Conservation (phyloP, 2,329 filamentous ascomycete genomes). For the Diaporthe nobilis region DNA sequence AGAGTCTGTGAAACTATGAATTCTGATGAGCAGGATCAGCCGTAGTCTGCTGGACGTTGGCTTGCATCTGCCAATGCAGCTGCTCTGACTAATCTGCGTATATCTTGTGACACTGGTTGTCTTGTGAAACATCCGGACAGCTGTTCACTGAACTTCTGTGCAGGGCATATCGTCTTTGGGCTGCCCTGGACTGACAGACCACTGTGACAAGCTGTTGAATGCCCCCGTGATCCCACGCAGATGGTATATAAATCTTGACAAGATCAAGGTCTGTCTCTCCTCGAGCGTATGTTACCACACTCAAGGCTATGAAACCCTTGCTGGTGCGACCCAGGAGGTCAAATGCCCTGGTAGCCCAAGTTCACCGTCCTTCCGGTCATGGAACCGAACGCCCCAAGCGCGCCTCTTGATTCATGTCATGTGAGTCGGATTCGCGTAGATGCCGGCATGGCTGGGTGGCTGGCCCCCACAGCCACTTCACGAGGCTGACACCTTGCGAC, state of each 20-base stretch:
- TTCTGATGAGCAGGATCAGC: not conserved
- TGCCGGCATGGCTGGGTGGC: too few relatives aligned
- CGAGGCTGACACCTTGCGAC: not conserved
- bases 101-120: not conserved
- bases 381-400: fast-evolving
- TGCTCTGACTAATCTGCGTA: not conserved
- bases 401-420: not conserved
- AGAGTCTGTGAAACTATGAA: not conserved
- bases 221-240: not conserved
- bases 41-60: not conserved
- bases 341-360: too few relatives aligned
- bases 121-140: not conserved
- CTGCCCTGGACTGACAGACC: not conserved
- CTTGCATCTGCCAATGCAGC: not conserved
- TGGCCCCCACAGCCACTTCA: too few relatives aligned
- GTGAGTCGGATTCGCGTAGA: not conserved
- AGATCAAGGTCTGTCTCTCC: not conserved
- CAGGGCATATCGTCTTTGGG: not conserved
- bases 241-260: not conserved
- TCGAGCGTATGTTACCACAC: too few relatives aligned
- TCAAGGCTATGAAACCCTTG: not conserved
- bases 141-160: not conserved
- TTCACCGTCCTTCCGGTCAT: too few relatives aligned
- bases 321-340: not conserved
- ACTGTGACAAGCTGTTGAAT: not conserved